Base-by-base conservation (phyloP, 768 basidiomycete genomes). In the Erythrobasidium yunnanense region DNA sequence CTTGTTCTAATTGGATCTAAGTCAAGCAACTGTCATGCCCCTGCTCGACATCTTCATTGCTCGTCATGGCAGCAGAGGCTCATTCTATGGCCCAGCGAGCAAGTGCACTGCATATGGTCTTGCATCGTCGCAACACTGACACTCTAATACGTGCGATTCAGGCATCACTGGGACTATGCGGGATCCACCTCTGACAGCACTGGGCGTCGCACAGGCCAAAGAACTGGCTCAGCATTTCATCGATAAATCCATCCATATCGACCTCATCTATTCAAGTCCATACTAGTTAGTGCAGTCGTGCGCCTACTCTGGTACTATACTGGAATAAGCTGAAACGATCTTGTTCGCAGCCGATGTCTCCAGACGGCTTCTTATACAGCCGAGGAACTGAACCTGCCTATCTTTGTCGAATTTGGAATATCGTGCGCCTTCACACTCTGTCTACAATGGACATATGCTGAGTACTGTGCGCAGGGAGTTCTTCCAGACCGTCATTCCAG, bases 41-140 rank as follows among this genome's bases (percentile, higher is more conserved):
- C 42, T 58, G 47, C 60, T 63, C 27, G 60, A 63, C 32, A 63
- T 63, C 60, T 63, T 30, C 49, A 63, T 63, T 20, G 60, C 60
- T 6, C 5, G 60, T 6, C 60, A 63, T 63, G 60, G 60, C 23
- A 50, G 49, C 32, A 20, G 60, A 49, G 47, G 52, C 29, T 23
- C 27, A 3, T 63, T 63, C 30, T 17, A 63, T 33, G 32, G 27
- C 47, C 49, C 49, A 51, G n/a, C n/a, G n/a, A n/a, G n/a, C 11
- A 51, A 25, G 49, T 51, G 49, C 13, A 23, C 32, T 34, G 18
- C 60, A 63, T n/a, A 49, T 23, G 30, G 57, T 46, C 35, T 23
- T 27, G 34, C 7, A 55, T 55, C 7, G 45, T 57, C 6, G 53
- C 53, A 6, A 30, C 8, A 15, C 53, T 15, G 53, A 20, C 18